phyloP scores from a whole-genome alignment of 2,329 filamentous ascomycete genomes.

The Clarireedia hainanense region DNA sequence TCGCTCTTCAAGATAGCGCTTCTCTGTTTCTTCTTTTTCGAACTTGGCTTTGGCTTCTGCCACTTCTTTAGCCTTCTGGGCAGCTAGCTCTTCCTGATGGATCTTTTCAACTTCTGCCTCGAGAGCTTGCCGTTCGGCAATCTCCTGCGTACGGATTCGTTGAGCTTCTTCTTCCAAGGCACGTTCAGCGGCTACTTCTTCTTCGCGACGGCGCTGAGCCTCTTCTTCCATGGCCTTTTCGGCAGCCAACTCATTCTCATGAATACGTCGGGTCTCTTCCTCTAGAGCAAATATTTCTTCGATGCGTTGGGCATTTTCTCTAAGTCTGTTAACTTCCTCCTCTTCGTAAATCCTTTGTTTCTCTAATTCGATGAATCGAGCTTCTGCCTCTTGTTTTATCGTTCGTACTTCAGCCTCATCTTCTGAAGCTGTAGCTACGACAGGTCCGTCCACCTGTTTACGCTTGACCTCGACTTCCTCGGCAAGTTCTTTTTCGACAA shows the following conservation, averaged over 20 bases:
- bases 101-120: conserved; percentile 23
- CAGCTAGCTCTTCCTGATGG: neutral
- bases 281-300: neutral
- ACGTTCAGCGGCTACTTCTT: neutral
- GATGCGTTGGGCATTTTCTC: neutral
- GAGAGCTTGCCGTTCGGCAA: conserved; percentile 7
- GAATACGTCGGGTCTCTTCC: neutral
- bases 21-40: conserved; percentile 33
- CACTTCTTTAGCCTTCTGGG: conserved; percentile 33
- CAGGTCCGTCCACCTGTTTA: no score
- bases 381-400: neutral
- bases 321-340: neutral
- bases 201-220: neutral
- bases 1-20: conserved; percentile 51
- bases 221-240: neutral
- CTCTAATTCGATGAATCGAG: neutral
- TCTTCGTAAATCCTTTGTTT: neutral
- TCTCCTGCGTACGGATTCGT: conserved; percentile 3
- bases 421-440: neutral
- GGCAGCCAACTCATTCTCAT: neutral
- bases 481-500: neutral
- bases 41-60: conserved; percentile 26
- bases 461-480: no score
- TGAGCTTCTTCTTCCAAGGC: conserved; percentile 1
- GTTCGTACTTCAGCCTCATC: neutral